Conservation (phyloP, 192 early-diverging fungal species). For the Coemansia sp. region DNA sequence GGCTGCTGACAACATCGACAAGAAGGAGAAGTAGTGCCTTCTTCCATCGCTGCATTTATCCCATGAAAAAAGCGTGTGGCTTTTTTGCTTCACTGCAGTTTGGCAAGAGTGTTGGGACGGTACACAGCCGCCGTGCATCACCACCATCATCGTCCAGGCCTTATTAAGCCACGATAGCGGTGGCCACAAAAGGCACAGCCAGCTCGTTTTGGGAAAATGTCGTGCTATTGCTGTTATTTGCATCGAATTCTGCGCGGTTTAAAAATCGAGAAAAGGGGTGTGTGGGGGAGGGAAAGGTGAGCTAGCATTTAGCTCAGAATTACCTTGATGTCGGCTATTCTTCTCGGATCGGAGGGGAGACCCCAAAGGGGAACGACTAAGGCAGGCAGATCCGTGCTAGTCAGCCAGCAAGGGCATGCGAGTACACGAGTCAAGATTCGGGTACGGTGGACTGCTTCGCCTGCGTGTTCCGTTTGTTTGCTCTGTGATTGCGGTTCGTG, state of each 20-base stretch:
- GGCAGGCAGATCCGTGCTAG: background rate
- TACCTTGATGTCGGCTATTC: background rate
- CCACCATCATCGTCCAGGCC: background rate
- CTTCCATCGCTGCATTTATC: background rate
- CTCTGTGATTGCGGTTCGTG: background rate
- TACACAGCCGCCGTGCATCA: background rate
- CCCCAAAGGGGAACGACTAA: background rate
- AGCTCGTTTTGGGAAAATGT: background rate
- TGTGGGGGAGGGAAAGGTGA: background rate
- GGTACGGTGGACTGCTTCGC: background rate
- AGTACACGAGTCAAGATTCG: background rate
- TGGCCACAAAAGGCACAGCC: background rate
- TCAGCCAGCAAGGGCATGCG: background rate
- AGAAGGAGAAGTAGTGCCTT: background rate
- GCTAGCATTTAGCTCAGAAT: background rate
- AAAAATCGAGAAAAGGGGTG: background rate
- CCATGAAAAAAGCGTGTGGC: slow-evolving; percentile 1
- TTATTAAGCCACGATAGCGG: background rate
- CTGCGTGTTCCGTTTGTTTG: slow-evolving; percentile 3
- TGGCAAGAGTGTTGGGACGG: background rate
- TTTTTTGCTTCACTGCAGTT: background rate
- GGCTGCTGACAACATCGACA: slow-evolving; percentile 13
- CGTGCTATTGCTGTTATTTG: background rate
- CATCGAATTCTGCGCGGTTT: background rate
- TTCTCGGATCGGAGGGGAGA: background rate